These are phyloP conservation scores for Lipomyces anomalus DNA, from an alignment of 805 yeast species.

Conservation along the genomic window DNA sequence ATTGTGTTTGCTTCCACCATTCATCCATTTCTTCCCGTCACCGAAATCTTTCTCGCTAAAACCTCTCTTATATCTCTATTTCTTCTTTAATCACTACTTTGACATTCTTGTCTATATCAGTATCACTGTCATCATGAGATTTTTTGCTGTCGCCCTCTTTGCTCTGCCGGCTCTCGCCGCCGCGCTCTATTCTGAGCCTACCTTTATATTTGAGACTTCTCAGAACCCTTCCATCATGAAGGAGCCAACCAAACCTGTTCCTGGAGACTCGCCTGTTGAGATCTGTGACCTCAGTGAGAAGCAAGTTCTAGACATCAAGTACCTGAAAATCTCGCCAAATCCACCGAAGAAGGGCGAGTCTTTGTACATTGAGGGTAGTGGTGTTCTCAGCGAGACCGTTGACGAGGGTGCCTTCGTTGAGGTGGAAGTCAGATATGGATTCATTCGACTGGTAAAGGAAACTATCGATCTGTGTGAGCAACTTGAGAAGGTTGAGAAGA, in stretches of 20 bases:
- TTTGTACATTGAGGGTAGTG: slow-evolving; percentile 72
- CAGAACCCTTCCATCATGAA: slow-evolving; percentile 1
- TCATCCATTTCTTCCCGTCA: background rate
- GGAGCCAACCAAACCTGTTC: slow-evolving; percentile 49
- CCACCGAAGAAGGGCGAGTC: slow-evolving; percentile 87
- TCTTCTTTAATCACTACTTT: background rate
- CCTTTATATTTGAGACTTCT: slow-evolving; percentile 11
- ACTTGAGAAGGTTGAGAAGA: slow-evolving; percentile 71
- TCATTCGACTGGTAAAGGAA: slow-evolving; percentile 78
- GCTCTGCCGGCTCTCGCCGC: slow-evolving; percentile 6
- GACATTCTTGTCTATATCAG: background rate
- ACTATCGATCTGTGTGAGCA: slow-evolving; percentile 92
- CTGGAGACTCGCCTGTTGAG: slow-evolving; percentile 83
- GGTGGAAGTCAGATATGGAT: slow-evolving; percentile 88
- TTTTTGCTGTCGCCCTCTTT: slow-evolving; percentile 2
- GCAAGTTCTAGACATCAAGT: slow-evolving; percentile 60
- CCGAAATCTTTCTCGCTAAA: background rate
- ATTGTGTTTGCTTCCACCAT: background rate
- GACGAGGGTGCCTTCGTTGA: slow-evolving; percentile 90
- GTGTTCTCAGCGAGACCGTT: slow-evolving; percentile 49
- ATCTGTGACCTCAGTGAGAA: slow-evolving; percentile 62
- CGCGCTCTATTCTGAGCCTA: slow-evolving; percentile 7
- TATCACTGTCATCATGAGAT: slow-evolving; percentile 4
- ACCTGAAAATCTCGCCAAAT: slow-evolving; percentile 65
- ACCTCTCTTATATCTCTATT: background rate